Evolutionary conservation across 2,329 filamentous ascomycete genomes (phyloP), one percentile per base, ranked within the genome.

Genomic region (Orbilia javanica): DNA sequence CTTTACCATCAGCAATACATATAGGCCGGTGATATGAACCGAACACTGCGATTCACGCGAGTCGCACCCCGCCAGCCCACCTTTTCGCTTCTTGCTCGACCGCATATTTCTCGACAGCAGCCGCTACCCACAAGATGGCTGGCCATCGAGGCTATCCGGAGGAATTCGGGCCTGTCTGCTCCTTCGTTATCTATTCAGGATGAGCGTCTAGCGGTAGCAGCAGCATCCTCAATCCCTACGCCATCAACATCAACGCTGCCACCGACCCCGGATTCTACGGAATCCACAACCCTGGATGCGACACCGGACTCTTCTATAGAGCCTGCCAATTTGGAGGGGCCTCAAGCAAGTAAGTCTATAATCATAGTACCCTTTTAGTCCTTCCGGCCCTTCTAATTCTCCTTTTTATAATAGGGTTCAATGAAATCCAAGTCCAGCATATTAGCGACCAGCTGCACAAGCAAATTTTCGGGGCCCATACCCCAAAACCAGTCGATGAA

Each of bases 361-460:
- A 22, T 31, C 36, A 13, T 20, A 1, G 2, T 31, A 2, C 22
- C 25, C 7, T 25, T 29, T 4, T 50, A n/a, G 22, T n/a, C 10
- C 22, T 4, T 52, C 13, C 18, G 15, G 8, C 18, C 34, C 22
- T 36, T n/a, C 62, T 73, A 29, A 73, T 36, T 13, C 5, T 85
- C 88, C 3, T 3, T 39, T 34, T 27, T 25, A n/a, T 22, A 71
- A 87, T 93, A 60, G 90, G 96, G 80, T 93, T 92, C 86, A 99
- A 96, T 85, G 92, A 96, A 81, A 94, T 99, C 81, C 93, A 93
- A 66, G 93, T 99, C 44, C 96, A 99, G 85, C 95, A 98, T 82
- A 86, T 99, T 81, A 97, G 94, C 86, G 87, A 88, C 75, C 88
- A 94, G 86, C 88, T 99, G 52, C 93, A 95, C 84, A 83, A 88